Conservation (phyloP, 805 yeast genomes). For the Cyberlindnera xylosilytica region DNA sequence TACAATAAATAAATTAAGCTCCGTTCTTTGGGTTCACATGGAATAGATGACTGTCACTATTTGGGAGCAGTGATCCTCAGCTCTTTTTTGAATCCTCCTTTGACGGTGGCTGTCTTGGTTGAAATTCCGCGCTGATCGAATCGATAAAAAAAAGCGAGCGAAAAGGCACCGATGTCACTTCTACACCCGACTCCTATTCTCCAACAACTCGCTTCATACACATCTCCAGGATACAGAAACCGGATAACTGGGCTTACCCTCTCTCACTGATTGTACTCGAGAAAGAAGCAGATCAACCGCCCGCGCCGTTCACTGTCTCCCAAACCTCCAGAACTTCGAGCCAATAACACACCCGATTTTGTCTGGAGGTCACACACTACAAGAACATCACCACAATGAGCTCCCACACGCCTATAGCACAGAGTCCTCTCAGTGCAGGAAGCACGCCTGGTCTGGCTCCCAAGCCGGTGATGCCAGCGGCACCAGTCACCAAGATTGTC, state of each 20-base stretch:
- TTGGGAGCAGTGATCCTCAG: no score
- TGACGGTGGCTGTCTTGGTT: neutral
- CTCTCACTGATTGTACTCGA: no score
- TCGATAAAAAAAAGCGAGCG: constrained; percentile 13
- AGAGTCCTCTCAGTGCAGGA: constrained; percentile 11
- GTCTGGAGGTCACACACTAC: constrained; percentile 5
- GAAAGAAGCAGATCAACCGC: neutral
- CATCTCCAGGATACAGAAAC: neutral
- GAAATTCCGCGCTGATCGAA: constrained; percentile 15
- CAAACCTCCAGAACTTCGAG: constrained; percentile 6
- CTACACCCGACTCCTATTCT: neutral
- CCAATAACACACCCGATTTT: constrained; percentile 13
- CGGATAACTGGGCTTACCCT: no score
- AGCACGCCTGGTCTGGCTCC: constrained; percentile 23
- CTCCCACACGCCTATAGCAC: constrained; percentile 10
- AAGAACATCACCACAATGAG: neutral
- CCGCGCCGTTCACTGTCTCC: neutral
- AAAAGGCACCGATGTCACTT: constrained; percentile 1
- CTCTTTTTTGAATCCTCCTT: no score
- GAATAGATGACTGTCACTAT: no score
- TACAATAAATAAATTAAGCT: no score
- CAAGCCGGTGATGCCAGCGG: constrained; percentile 13
- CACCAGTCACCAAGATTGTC: constrained; percentile 44
- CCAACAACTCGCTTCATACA: neutral
- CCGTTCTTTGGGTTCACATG: no score